phyloP scores from a whole-genome alignment of 1,284 basidiomycete genomes.

The Ceratobasidium sp. region DNA sequence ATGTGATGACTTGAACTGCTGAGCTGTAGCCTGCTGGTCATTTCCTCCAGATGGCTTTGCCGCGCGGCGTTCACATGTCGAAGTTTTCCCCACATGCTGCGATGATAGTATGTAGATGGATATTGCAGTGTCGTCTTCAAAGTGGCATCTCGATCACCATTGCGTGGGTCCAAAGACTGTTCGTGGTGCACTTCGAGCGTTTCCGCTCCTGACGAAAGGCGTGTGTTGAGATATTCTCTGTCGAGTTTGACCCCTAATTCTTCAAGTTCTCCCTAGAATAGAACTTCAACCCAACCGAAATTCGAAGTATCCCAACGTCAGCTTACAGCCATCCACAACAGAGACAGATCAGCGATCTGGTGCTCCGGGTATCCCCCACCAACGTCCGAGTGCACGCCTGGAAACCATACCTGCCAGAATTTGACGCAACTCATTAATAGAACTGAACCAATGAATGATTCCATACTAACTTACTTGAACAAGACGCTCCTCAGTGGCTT shows the following conservation, averaged over 20 bases:
- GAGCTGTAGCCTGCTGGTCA: neutral
- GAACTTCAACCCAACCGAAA: neutral
- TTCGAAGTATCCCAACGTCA: too few species aligned
- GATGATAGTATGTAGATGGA: neutral
- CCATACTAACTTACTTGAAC: neutral
- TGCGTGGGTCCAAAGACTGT: too few species aligned
- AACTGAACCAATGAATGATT: too few species aligned
- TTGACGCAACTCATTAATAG: too few species aligned
- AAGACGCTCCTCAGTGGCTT: slow-evolving; percentile 4
- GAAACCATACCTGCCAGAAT: slow-evolving; percentile 31
- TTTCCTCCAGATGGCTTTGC: neutral
- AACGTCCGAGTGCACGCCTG: slow-evolving; percentile 37
- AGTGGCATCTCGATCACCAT: neutral
- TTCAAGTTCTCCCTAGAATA: neutral
- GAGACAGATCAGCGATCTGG: slow-evolving; percentile 31
- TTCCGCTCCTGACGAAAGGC: neutral
- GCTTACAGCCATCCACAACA: slow-evolving; percentile 40
- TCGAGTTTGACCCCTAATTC: neutral
- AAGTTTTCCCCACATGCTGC: neutral
- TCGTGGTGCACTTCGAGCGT: slow-evolving; percentile 6
- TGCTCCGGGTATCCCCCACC: slow-evolving; percentile 39
- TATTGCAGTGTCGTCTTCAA: neutral
- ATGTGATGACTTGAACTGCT: neutral
- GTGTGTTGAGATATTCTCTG: neutral
- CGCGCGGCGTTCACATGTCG: neutral